These are phyloP conservation scores for Pseudofabraea citricarpa DNA, from an alignment of 2,329 filamentous ascomycete genomes.

Conservation along the genomic window DNA sequence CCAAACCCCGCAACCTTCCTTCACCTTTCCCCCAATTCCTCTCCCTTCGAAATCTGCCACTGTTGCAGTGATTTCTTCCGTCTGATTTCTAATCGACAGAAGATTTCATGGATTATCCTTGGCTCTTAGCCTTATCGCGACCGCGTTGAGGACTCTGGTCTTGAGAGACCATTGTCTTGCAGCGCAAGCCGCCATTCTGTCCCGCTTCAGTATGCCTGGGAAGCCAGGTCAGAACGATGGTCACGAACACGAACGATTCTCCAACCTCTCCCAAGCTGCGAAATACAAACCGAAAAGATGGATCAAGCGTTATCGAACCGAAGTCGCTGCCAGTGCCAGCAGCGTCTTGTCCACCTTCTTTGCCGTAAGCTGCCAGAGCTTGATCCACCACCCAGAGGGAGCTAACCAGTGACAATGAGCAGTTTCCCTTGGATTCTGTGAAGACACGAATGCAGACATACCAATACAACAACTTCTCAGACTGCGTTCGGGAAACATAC, in stretches of 20 bases:
- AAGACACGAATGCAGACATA: constrained; percentile 90
- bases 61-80: constrained; percentile 15
- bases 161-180: constrained; percentile 44
- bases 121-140: constrained; percentile 51
- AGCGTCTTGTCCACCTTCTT: constrained; percentile 74
- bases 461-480: constrained; percentile 67
- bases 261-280: constrained; percentile 7
- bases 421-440: constrained; percentile 80
- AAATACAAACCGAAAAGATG: constrained; percentile 42
- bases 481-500: constrained; percentile 74
- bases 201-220: constrained; percentile 36
- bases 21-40: constrained; percentile 16
- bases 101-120: constrained; percentile 49
- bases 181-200: constrained; percentile 28
- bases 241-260: constrained; percentile 10
- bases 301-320: constrained; percentile 73
- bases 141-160: constrained; percentile 56
- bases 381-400: neutral
- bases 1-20: constrained; percentile 11
- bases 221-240: constrained; percentile 21
- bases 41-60: constrained; percentile 21
- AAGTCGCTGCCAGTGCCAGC: constrained; percentile 72
- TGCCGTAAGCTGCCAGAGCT: constrained; percentile 42
- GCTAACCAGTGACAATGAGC: constrained; percentile 8
- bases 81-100: constrained; percentile 17